Percentiles rank a stretch among this genome's conserved stretches.
Conservation (phyloP, 2,329 filamentous ascomycete species). For the Penicillium psychrosexuale region DNA sequence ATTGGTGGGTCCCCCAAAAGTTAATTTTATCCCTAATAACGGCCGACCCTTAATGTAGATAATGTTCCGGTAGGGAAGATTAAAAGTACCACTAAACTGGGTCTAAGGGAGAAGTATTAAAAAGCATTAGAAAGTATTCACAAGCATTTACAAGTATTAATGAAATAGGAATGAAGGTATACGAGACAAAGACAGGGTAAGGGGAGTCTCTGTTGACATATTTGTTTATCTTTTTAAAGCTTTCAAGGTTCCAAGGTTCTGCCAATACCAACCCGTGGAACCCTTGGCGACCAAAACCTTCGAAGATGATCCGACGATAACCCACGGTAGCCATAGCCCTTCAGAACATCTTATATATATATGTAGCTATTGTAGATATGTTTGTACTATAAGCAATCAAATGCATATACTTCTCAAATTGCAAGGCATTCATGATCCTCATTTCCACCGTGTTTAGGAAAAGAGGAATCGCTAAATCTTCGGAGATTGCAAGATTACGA, state of each 20-base stretch:
- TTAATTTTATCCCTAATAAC: neutral
- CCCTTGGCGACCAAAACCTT: neutral
- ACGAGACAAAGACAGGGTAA: neutral
- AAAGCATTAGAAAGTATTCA: too few species aligned
- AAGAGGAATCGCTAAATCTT: neutral
- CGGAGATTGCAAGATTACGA: neutral
- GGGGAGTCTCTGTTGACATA: neutral
- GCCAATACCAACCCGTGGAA: neutral
- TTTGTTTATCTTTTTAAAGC: constrained; percentile 2
- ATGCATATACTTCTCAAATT: too few species aligned
- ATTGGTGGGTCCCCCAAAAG: neutral
- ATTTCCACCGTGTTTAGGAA: neutral
- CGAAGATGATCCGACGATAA: neutral
- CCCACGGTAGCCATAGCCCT: neutral
- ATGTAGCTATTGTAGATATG: neutral
- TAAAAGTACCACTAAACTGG: neutral
- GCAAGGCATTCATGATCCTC: neutral
- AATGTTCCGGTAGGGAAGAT: neutral
- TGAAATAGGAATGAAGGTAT: neutral
- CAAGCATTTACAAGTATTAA: too few species aligned
- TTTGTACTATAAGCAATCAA: too few species aligned
- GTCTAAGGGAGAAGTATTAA: neutral
- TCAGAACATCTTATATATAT: neutral
- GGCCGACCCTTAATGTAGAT: neutral
- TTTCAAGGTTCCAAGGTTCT: neutral